Percentiles rank a stretch among this genome's conserved stretches.
phyloP scores from a whole-genome alignment of 2,329 filamentous ascomycete species.

The Penicillium thymicola region DNA sequence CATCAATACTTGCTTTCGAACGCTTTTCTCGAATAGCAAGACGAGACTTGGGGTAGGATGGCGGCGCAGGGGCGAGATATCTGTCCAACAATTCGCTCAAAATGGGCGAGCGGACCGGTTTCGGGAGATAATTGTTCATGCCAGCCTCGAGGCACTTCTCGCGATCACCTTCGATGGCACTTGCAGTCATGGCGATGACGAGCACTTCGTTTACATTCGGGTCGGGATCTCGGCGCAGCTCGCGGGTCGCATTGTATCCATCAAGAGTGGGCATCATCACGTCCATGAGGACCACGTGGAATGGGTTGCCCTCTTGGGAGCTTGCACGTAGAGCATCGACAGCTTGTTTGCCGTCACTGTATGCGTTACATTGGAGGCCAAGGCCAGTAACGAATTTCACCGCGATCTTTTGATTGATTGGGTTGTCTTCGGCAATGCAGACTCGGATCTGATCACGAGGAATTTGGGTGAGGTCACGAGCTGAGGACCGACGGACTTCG shows the following conservation, averaged over 20 bases:
- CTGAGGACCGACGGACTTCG: slow-evolving; percentile 43
- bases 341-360: slow-evolving; percentile 83
- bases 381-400: slow-evolving; percentile 85
- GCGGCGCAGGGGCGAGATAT: slow-evolving; percentile 55
- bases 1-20: slow-evolving; percentile 27
- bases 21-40: slow-evolving; percentile 30
- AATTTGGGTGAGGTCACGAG: slow-evolving; percentile 67
- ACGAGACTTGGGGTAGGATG: slow-evolving; percentile 35
- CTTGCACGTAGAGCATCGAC: slow-evolving; percentile 78
- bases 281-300: slow-evolving; percentile 92
- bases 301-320: slow-evolving; percentile 68
- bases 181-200: slow-evolving; percentile 97
- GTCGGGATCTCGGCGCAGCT: slow-evolving; percentile 72
- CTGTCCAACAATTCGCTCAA: slow-evolving; percentile 77
- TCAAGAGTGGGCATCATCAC: slow-evolving; percentile 94
- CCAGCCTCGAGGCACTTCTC: slow-evolving; percentile 94
- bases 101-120: slow-evolving; percentile 86
- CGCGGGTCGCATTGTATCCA: slow-evolving; percentile 84
- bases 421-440: slow-evolving; percentile 92
- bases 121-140: slow-evolving; percentile 97
- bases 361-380: slow-evolving; percentile 83
- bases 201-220: slow-evolving; percentile 75
- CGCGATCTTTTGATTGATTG: slow-evolving; percentile 91
- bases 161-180: slow-evolving; percentile 87
- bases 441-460: slow-evolving; percentile 76